Base-by-base conservation (phyloP, 2,329 filamentous ascomycete species). In the Cladosporium sp. region DNA sequence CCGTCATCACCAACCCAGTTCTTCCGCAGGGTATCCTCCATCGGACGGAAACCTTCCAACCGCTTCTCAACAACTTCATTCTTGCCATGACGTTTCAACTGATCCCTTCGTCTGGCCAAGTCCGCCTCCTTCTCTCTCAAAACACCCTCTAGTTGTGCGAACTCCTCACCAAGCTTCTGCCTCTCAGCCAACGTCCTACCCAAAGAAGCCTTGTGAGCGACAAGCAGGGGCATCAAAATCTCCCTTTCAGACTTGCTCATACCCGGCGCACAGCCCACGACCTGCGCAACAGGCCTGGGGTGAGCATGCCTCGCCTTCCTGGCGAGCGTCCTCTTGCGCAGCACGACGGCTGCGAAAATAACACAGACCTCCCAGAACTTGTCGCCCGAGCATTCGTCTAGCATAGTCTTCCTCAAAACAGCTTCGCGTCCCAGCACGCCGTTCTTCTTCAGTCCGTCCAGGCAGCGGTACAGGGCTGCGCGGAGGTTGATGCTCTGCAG, bases 351-450 rank as follows among this genome's bases (percentile, higher is more conserved):
- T 1, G 92, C 96, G 61, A 99, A 95, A 0, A 83, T 77, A 3
- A 89, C 83, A 22, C 97, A 76, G 1, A 96, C 73, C 64, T 99
- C 93, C 65, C 91, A 90, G 49, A 97, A 81, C 56, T 89, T 85
- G 49, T 96, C 90, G 5, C 92, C 92, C 58, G 87, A 91, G 71
- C 93, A 99, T 61, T 99, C 92, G 65, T 99, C 93, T 45, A 99
- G 75, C 88, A 96, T 96, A 0, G 89, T 95, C 73, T 96, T 96
- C 45, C 93, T 83, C 27, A 97, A 72, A 1, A 95, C 80, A 0
- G 81, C 80, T 63, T 96, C 90, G 43, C 88, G 79, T 3, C 89
- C 88, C 7, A 97, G 75, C 0, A 85, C 75, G 24, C 90, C 91
- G 71, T 83, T 88, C 73, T 95, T 95, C 74, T 97, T 97, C 53